Percentiles rank a stretch among this genome's conserved stretches.
Evolutionary conservation across 192 early-diverging fungal genomes (phyloP).

Genomic region (Allomyces arbusculus): DNA sequence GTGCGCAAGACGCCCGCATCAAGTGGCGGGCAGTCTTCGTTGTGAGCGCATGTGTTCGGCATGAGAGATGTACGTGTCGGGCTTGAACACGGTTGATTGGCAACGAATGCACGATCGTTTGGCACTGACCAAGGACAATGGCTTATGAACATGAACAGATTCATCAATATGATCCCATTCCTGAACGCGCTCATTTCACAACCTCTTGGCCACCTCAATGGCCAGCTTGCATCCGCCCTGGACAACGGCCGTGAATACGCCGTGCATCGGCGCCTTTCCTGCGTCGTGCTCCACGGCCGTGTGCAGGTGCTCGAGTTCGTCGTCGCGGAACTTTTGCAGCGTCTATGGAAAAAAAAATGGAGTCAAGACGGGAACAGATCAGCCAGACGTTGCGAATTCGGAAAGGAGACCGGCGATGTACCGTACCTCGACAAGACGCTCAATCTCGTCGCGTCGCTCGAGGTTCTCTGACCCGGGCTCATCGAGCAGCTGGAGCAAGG

Average conservation of each 20-base stretch:
- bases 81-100: too few species aligned
- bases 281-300: conserved; percentile 74
- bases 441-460: conserved; percentile 34
- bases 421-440: conserved; percentile 32
- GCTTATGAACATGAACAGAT: too few species aligned
- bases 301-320: conserved; percentile 85
- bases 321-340: conserved; percentile 74
- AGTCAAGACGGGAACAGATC: neutral
- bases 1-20: too few species aligned
- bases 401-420: neutral
- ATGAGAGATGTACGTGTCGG: too few species aligned
- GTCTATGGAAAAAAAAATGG: conserved; percentile 16
- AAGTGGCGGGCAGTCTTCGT: too few species aligned
- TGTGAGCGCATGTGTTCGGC: too few species aligned
- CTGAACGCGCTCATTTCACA: conserved; percentile 23
- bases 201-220: conserved; percentile 74
- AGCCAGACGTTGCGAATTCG: conserved; percentile 1
- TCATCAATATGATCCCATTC: neutral
- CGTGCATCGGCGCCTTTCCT: conserved; percentile 58
- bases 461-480: conserved; percentile 60
- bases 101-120: too few species aligned
- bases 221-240: conserved; percentile 70
- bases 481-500: conserved; percentile 10
- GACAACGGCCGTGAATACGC: conserved; percentile 50
- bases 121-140: too few species aligned